Percentiles rank a stretch among this genome's conserved stretches.
These are phyloP conservation scores for Teunomyces pallodes DNA, from an alignment of 805 yeast genomes.

Conservation along the genomic window DNA sequence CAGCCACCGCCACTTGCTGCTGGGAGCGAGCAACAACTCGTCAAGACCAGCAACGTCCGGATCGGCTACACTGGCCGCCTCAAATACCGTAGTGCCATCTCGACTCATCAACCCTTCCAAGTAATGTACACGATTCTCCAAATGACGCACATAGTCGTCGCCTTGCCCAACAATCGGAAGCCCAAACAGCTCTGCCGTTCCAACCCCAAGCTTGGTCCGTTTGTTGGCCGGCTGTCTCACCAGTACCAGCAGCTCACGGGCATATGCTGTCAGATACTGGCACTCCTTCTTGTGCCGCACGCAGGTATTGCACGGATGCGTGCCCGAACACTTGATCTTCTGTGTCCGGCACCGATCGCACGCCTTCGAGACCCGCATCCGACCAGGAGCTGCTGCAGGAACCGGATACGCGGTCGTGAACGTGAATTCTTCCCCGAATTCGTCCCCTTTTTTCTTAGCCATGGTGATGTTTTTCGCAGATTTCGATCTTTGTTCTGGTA, in stretches of 20 bases:
- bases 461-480: not conserved
- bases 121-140: constrained; percentile 42
- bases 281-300: constrained; percentile 35
- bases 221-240: not conserved
- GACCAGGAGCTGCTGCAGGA: not conserved
- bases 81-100: constrained; percentile 12
- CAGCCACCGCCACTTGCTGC: constrained; percentile 47
- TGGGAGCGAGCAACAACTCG: constrained; percentile 21
- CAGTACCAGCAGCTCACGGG: not conserved
- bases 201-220: not conserved
- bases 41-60: constrained; percentile 17
- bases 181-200: constrained; percentile 14
- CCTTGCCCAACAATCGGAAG: constrained; percentile 16
- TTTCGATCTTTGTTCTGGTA: no score
- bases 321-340: constrained; percentile 58
- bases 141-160: constrained; percentile 27
- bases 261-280: constrained; percentile 16
- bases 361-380: constrained; percentile 49
- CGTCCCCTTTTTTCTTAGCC: not conserved
- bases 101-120: constrained; percentile 31
- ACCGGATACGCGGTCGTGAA: not conserved
- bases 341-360: constrained; percentile 55
- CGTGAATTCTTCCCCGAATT: not conserved
- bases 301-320: constrained; percentile 50
- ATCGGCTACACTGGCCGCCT: constrained; percentile 14